Conservation (phyloP, 805 yeast species). For the Nadsonia fulvescens region DNA sequence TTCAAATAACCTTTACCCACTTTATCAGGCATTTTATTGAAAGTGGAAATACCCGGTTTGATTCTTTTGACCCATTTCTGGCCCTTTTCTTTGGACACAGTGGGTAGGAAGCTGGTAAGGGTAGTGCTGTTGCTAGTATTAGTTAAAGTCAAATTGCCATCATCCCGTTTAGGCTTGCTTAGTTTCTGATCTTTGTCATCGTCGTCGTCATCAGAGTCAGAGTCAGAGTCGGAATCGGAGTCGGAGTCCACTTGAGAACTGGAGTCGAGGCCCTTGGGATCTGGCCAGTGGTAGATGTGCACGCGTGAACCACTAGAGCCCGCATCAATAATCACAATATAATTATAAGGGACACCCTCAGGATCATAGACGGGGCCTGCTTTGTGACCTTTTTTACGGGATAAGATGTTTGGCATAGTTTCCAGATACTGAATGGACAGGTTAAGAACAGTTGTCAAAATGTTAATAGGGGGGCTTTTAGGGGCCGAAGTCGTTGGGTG, state of each 20-base stretch:
- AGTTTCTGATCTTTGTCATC: slow-evolving; percentile 1
- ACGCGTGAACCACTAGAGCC: slow-evolving; percentile 86
- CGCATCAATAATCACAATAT: slow-evolving; percentile 60
- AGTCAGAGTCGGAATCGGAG: slow-evolving; percentile 9
- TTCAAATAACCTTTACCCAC: slow-evolving; percentile 61
- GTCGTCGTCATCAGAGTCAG: slow-evolving; percentile 8
- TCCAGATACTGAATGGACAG: too few relatives aligned
- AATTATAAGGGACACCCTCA: slow-evolving; percentile 4
- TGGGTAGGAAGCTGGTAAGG: too few relatives aligned
- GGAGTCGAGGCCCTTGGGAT: slow-evolving; percentile 5
- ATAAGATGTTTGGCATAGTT: too few relatives aligned
- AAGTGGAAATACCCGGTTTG: slow-evolving; percentile 75
- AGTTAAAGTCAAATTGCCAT: too few relatives aligned
- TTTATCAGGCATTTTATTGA: slow-evolving; percentile 28
- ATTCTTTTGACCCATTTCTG: slow-evolving; percentile 49
- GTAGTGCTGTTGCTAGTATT: too few relatives aligned
- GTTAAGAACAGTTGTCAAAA: too few relatives aligned
- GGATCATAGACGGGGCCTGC: slow-evolving; percentile 2
- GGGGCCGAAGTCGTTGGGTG: too few relatives aligned
- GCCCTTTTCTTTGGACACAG: slow-evolving; percentile 8
- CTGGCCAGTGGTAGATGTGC: slow-evolving; percentile 43
- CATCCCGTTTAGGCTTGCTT: slow-evolving; percentile 6
- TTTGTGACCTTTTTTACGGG: too few relatives aligned
- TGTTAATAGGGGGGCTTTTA: too few relatives aligned
- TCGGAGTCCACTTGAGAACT: slow-evolving; percentile 1